A percentile compares a stretch with the other conserved stretches of the same genome.
Conservation (phyloP, 2,329 filamentous ascomycete genomes). For the Fusarium udum region DNA sequence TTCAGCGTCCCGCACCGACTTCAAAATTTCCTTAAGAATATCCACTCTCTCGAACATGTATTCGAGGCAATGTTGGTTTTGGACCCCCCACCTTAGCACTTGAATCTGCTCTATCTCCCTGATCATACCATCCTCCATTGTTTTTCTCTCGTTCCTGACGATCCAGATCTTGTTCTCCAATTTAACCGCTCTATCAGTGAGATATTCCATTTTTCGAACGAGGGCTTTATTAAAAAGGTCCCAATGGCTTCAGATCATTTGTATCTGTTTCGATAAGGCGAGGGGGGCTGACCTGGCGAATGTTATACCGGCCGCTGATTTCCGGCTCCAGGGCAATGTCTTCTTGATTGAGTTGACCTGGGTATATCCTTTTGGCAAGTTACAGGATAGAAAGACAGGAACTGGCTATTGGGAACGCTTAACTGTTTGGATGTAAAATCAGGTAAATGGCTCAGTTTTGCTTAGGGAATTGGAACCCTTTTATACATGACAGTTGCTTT, state of each 20-base stretch:
- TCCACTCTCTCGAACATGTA: background rate
- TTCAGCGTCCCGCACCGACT: background rate
- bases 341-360: no score
- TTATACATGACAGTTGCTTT: background rate
- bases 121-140: background rate
- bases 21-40: background rate
- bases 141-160: background rate
- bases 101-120: background rate
- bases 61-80: background rate
- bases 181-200: background rate
- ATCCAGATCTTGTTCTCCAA: background rate
- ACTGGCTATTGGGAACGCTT: accelerated
- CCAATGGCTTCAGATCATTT: no score
- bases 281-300: no score
- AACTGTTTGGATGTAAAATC: background rate
- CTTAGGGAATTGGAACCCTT: background rate
- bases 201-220: background rate
- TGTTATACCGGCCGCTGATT: no score
- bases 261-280: no score
- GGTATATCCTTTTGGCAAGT: background rate
- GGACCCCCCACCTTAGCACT: background rate
- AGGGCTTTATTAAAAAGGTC: no score
- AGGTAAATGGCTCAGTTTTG: background rate
- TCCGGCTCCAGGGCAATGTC: no score
- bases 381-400: background rate